These are phyloP conservation scores for Imleria badia DNA, from an alignment of 768 basidiomycete genomes.

Conservation along the genomic window DNA sequence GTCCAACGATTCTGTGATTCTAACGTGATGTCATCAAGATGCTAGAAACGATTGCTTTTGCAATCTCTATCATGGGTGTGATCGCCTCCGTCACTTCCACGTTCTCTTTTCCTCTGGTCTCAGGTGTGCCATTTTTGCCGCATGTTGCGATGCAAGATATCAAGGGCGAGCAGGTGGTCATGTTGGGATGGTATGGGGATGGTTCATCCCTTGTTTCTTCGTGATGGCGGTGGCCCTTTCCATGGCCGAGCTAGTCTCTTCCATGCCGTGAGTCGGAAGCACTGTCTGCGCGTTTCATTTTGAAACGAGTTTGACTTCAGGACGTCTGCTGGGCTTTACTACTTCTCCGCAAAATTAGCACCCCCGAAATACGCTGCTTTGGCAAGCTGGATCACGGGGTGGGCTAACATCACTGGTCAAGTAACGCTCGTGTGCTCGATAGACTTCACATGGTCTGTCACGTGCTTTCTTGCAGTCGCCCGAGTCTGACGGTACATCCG, in stretches of 20 bases:
- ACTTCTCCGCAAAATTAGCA: constrained; percentile 75
- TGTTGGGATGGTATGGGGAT: constrained; percentile 76
- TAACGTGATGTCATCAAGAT: constrained; percentile 29
- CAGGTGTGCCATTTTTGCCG: constrained; percentile 40
- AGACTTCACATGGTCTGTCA: constrained; percentile 61
- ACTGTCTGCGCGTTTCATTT: neutral
- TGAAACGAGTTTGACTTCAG: constrained; percentile 32
- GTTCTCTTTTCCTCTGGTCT: constrained; percentile 58
- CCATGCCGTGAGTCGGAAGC: constrained; percentile 63
- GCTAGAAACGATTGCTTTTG: constrained; percentile 63
- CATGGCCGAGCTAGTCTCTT: constrained; percentile 71
- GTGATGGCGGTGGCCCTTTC: constrained; percentile 66
- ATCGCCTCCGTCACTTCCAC: constrained; percentile 69
- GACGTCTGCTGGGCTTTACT: constrained; percentile 77
- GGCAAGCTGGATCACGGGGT: constrained; percentile 58
- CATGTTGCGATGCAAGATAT: neutral
- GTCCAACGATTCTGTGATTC: neutral
- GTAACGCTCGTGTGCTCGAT: constrained; percentile 71
- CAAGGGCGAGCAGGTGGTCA: constrained; percentile 53
- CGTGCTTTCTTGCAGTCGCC: neutral
- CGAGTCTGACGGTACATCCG: neutral
- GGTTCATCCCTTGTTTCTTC: constrained; percentile 70
- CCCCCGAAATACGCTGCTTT: constrained; percentile 59
- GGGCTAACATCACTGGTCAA: constrained; percentile 76
- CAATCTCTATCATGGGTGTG: constrained; percentile 73